phyloP scores from a whole-genome alignment of 192 early-diverging fungal species.

The Backusella tarrabulga region DNA sequence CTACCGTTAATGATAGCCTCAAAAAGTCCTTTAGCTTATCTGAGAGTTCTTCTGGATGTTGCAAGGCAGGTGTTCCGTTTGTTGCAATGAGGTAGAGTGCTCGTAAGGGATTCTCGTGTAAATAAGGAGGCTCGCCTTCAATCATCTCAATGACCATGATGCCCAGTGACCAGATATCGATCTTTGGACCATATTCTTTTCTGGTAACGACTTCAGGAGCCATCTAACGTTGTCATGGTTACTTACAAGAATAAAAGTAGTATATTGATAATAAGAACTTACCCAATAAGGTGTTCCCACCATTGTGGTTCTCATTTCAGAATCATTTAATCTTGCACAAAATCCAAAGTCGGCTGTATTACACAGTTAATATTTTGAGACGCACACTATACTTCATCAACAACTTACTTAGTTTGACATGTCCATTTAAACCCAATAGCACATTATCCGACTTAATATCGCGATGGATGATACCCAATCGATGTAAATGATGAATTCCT shows the following conservation, averaged over 20 bases:
- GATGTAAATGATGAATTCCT: constrained; percentile 76
- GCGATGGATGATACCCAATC: constrained; percentile 78
- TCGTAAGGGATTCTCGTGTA: constrained; percentile 89
- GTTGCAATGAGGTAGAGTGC: constrained; percentile 95
- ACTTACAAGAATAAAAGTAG: too few relatives aligned
- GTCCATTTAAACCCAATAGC: constrained; percentile 61
- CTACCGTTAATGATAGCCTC: constrained; percentile 74
- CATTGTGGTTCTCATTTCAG: constrained; percentile 76
- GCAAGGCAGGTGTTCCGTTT: constrained; percentile 88
- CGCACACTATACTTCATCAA: background rate
- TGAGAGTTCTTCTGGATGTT: constrained; percentile 83
- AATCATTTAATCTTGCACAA: constrained; percentile 77
- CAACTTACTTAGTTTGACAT: constrained; percentile 72
- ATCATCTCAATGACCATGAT: constrained; percentile 99
- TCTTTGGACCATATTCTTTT: constrained; percentile 91
- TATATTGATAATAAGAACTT: background rate
- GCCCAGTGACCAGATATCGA: constrained; percentile 96
- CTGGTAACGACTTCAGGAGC: constrained; percentile 94
- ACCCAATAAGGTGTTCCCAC: constrained; percentile 88
- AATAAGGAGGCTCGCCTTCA: constrained; percentile 96
- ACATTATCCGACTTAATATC: constrained; percentile 91
- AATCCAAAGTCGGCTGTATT: constrained; percentile 82
- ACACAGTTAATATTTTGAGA: background rate
- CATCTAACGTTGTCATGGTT: constrained; percentile 61
- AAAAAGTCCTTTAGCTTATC: constrained; percentile 83